phyloP scores from a whole-genome alignment of 1,284 basidiomycete species.

The Lignosus rhinocerotis region DNA sequence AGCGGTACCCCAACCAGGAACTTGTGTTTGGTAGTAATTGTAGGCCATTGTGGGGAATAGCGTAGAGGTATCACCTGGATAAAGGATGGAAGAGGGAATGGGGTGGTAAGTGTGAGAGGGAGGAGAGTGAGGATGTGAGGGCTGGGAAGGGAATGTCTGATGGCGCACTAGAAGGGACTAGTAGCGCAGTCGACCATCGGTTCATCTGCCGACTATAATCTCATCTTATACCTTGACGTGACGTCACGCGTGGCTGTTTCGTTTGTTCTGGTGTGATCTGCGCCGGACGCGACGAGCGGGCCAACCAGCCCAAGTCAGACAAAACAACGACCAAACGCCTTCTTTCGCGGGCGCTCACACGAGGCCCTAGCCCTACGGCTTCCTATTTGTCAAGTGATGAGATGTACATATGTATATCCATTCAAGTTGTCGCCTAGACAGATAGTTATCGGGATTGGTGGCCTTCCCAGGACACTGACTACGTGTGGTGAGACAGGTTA shows the following conservation, averaged over 20 bases:
- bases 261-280: slow-evolving; percentile 16
- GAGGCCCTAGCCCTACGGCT: slow-evolving; percentile 1
- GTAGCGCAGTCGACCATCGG: neutral
- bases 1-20: slow-evolving; percentile 27
- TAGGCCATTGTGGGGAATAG: slow-evolving; percentile 20
- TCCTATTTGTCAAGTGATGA: neutral
- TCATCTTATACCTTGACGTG: slow-evolving; percentile 22
- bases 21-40: slow-evolving; percentile 26
- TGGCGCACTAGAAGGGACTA: slow-evolving; percentile 14
- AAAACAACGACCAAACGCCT: neutral
- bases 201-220: slow-evolving; percentile 14
- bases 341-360: neutral
- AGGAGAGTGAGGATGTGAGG: slow-evolving; percentile 9
- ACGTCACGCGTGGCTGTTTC: slow-evolving; percentile 21
- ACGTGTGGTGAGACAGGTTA: neutral
- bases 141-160: slow-evolving; percentile 9
- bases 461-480: neutral
- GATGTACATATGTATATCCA: neutral
- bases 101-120: neutral
- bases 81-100: slow-evolving; percentile 1
- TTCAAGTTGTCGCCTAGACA: neutral
- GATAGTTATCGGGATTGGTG: neutral
- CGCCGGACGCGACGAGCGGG: neutral
- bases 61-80: neutral
- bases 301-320: neutral